Conservation (phyloP, 169 alveolate species). For the Babesia sp. region DNA sequence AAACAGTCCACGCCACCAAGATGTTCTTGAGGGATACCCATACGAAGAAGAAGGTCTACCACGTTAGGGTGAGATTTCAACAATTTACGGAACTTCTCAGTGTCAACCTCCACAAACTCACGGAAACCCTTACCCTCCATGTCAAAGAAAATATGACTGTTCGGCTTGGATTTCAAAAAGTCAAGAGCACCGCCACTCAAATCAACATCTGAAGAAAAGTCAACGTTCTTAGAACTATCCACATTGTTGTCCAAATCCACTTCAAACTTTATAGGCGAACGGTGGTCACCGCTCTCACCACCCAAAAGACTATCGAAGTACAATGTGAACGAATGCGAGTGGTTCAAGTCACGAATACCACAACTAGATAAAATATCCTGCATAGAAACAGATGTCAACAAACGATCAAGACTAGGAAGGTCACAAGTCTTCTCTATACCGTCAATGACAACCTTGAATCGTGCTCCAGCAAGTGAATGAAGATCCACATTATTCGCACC, state of each 20-base stretch:
- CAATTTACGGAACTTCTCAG: conserved; percentile 49
- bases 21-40: conserved; percentile 66
- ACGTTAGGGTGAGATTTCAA: conserved; percentile 61
- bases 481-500: conserved; percentile 25
- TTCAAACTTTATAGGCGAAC: conserved; percentile 39
- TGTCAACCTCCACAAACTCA: conserved; percentile 68
- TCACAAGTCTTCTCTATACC: conserved; percentile 54
- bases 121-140: conserved; percentile 47
- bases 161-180: conserved; percentile 48
- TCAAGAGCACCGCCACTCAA: conserved; percentile 39
- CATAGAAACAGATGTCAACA: conserved; percentile 44
- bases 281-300: conserved; percentile 38
- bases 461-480: conserved; percentile 24
- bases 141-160: conserved; percentile 62
- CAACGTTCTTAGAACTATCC: conserved; percentile 43
- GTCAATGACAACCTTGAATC: conserved; percentile 58
- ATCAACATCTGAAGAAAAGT: conserved; percentile 47
- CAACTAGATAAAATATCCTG: conserved; percentile 48
- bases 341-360: conserved; percentile 58
- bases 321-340: conserved; percentile 49
- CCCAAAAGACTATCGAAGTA: conserved; percentile 58
- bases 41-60: conserved; percentile 47
- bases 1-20: conserved; percentile 62
- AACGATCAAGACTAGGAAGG: conserved; percentile 22
- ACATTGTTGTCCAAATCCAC: conserved; percentile 51